Evolutionary conservation across 805 yeast genomes (phyloP), one percentile per base, ranked within the genome.

Genomic region (Clavispora santaluciae): DNA sequence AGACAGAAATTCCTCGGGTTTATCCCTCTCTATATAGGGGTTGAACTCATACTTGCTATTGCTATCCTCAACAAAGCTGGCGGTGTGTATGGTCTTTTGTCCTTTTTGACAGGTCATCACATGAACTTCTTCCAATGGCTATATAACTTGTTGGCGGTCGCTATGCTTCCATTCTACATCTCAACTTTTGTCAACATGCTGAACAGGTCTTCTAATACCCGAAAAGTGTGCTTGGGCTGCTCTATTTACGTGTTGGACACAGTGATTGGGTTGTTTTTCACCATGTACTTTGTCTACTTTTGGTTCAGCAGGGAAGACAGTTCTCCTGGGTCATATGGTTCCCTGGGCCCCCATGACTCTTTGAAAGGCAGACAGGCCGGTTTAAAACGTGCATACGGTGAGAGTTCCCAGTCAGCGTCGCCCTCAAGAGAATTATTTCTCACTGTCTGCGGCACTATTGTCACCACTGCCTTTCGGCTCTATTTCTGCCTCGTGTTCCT

Each of bases 61-160:
- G 84, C 90, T 12, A 75, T 89, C 26, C 72, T 90, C 48, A 91
- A 91, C 67, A 90, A 90, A 59, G 86, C 90, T 50, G 81, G 95
- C 43, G 96, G 98, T 8, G 70, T 81, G 16, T 91, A 83, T 61
- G 99, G 97, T 22, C 68, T 91, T 25, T 66, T 89, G 17, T 89
- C 97, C 1, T 60, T 91, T 20, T 75, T 91, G 55, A 90, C 97
- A 0, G 93, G 96, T 1, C 96, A 90, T 56, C 93, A 93, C 2
- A 71, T 90, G 41, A 81, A 80, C 44, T 76, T 81, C 45, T 67
- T 85, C 65, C 97, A 91, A 57, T 86, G 96, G 93, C 44, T 84
- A 1, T 78, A 81, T 49, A 88, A 90, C 60, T 51, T 83, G 13
- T 59, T 82, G 43, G 82, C 95, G 3, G 66, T 86, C 12, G 40